These are phyloP conservation scores for Globisporangium polare DNA, from an alignment of 352 stramenopile species.

Conservation along the genomic window DNA sequence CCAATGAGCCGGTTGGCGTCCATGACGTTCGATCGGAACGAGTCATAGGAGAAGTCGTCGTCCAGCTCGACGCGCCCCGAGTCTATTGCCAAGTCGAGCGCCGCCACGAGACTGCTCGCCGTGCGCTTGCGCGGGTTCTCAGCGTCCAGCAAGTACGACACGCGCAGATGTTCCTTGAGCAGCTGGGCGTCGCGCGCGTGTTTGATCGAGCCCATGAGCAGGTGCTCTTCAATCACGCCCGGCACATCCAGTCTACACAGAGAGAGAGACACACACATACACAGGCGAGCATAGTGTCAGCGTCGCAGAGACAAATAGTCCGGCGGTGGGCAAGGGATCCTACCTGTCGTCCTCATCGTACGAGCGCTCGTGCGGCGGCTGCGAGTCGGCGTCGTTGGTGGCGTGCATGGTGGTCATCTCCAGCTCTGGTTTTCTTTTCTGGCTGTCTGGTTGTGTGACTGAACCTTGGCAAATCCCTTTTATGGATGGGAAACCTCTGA, in stretches of 20 bases:
- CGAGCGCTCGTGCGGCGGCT: conserved; percentile 5
- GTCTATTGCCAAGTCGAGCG: conserved; percentile 25
- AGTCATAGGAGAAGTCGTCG: conserved; percentile 58
- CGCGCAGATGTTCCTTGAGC: conserved; percentile 45
- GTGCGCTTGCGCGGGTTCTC: conserved; percentile 64
- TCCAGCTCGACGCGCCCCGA: conserved; percentile 50
- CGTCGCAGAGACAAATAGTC: background rate
- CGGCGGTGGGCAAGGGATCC: background rate
- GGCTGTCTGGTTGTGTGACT: conserved; percentile 6
- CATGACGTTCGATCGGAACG: conserved; percentile 40
- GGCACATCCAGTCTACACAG: conserved; percentile 59
- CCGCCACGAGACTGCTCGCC: conserved; percentile 13
- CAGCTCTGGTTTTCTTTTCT: background rate
- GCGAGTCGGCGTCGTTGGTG: background rate
- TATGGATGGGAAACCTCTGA: background rate
- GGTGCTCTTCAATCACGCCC: conserved; percentile 44
- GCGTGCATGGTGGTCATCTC: conserved; percentile 11
- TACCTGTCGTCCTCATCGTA: conserved; percentile 20
- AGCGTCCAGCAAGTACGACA: conserved; percentile 47
- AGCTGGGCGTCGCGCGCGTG: conserved; percentile 51
- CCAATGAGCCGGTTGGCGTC: conserved; percentile 46
- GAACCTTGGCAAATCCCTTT: background rate
- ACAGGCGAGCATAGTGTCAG: background rate
- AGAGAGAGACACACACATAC: background rate
- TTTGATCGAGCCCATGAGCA: conserved; percentile 59